Evolutionary conservation across 2,329 filamentous ascomycete genomes (phyloP).

Genomic region (Cladorrhinum sp.): DNA sequence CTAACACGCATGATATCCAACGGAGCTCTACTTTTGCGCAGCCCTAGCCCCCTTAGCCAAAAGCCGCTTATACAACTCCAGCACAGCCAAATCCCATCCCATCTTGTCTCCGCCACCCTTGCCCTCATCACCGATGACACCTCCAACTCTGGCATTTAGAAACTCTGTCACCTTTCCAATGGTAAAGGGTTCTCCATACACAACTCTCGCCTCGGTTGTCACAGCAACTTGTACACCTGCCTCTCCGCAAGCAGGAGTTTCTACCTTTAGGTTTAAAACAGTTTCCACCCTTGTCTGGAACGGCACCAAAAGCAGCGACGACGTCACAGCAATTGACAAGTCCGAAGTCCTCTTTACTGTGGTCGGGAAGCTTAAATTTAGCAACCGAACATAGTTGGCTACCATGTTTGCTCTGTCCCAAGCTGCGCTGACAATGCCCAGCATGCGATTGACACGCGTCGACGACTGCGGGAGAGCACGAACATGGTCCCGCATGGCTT

Average conservation of each 20-base stretch:
- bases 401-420: conserved; percentile 66
- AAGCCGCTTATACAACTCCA: conserved; percentile 54
- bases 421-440: conserved; percentile 56
- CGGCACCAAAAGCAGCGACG: conserved; percentile 60
- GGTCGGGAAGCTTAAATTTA: conserved; percentile 65
- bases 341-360: conserved; percentile 62
- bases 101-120: conserved; percentile 37
- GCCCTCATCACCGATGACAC: conserved; percentile 31
- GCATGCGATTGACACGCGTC: conserved; percentile 55
- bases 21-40: background rate
- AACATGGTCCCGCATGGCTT: conserved; percentile 66
- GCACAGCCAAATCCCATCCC: conserved; percentile 54
- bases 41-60: conserved; percentile 53
- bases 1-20: background rate
- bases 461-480: conserved; percentile 58
- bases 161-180: conserved; percentile 73
- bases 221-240: conserved; percentile 49
- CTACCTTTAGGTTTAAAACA: conserved; percentile 51
- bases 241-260: conserved; percentile 32
- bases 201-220: conserved; percentile 55
- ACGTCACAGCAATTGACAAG: conserved; percentile 59
- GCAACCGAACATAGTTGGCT: conserved; percentile 56
- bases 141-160: conserved; percentile 52
- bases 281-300: conserved; percentile 69
- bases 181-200: conserved; percentile 78